A percentile compares a stretch with the other conserved stretches of the same genome.
phyloP scores from a whole-genome alignment of 1,284 basidiomycete genomes.

The Fomitopsis pinicola region DNA sequence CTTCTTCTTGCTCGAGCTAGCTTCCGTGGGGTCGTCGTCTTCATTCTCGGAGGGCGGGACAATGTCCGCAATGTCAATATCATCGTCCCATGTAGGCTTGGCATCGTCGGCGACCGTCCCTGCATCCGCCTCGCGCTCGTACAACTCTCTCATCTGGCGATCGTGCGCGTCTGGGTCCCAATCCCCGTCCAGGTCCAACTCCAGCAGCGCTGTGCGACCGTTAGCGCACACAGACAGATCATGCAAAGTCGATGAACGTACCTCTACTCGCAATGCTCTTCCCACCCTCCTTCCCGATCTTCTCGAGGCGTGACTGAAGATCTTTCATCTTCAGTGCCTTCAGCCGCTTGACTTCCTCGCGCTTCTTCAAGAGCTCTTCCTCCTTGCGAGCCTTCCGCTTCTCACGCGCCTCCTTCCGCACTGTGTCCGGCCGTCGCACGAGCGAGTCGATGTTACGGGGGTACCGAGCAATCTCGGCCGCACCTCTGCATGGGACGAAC shows the following conservation, averaged over 20 bases:
- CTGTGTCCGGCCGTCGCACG: constrained; percentile 76
- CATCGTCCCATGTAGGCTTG: constrained; percentile 89
- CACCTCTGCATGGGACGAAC: constrained; percentile 43
- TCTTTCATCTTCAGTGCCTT: constrained; percentile 86
- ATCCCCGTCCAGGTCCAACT: constrained; percentile 73
- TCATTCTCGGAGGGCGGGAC: constrained; percentile 31
- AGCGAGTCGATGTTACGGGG: constrained; percentile 69
- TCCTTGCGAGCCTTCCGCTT: constrained; percentile 76
- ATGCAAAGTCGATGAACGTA: constrained; percentile 19
- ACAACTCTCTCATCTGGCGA: constrained; percentile 70
- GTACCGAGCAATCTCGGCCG: constrained; percentile 71
- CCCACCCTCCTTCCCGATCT: constrained; percentile 66
- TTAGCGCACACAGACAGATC: neutral
- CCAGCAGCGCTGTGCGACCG: constrained; percentile 43
- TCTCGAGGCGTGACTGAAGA: constrained; percentile 70
- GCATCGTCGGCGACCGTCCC: constrained; percentile 44
- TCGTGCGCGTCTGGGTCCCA: constrained; percentile 84
- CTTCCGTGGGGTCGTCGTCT: constrained; percentile 42
- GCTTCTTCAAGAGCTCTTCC: constrained; percentile 68
- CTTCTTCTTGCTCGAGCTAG: constrained; percentile 42
- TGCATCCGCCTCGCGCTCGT: constrained; percentile 49
- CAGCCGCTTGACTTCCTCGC: constrained; percentile 76
- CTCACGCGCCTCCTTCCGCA: constrained; percentile 78
- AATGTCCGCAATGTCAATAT: constrained; percentile 79
- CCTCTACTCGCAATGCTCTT: constrained; percentile 42